Percentiles rank a stretch among this genome's conserved stretches.
These are phyloP conservation scores for Jatropha multifida DNA, from an alignment of 441 rosid genomes.

Conservation along the genomic window DNA sequence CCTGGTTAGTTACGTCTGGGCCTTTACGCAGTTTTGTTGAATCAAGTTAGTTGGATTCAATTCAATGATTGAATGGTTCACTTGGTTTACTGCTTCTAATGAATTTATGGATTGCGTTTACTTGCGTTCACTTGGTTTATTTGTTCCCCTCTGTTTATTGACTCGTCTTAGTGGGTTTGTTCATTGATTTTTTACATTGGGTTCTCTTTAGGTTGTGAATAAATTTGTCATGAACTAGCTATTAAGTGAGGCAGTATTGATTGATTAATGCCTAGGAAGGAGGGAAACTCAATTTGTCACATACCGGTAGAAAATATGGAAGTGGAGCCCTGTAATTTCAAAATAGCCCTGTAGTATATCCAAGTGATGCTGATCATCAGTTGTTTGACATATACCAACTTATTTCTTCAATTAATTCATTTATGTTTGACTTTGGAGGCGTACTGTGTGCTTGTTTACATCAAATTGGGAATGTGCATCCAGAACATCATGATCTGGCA, in stretches of 20 bases:
- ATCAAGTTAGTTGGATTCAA: background rate
- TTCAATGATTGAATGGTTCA: background rate
- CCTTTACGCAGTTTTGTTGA: background rate
- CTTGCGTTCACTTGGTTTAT: background rate
- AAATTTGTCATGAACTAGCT: background rate
- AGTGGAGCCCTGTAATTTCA: background rate
- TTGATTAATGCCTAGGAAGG: background rate
- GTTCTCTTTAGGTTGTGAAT: background rate
- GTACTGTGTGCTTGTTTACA: background rate
- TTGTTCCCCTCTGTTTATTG: background rate
- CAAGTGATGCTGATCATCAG: background rate
- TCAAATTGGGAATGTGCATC: background rate
- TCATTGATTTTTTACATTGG: background rate
- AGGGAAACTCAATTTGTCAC: background rate
- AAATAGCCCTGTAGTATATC: background rate
- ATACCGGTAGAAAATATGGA: too few species aligned
- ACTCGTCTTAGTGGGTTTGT: background rate
- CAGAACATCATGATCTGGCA: background rate
- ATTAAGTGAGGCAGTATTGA: background rate
- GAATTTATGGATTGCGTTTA: too few species aligned
- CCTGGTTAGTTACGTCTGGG: slow-evolving; percentile 56
- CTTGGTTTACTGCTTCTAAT: background rate
- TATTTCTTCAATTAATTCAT: background rate
- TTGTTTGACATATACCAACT: background rate
- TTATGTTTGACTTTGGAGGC: background rate